These are phyloP conservation scores for Phialophora expanda DNA, from an alignment of 2,329 filamentous ascomycete species.

Conservation along the genomic window DNA sequence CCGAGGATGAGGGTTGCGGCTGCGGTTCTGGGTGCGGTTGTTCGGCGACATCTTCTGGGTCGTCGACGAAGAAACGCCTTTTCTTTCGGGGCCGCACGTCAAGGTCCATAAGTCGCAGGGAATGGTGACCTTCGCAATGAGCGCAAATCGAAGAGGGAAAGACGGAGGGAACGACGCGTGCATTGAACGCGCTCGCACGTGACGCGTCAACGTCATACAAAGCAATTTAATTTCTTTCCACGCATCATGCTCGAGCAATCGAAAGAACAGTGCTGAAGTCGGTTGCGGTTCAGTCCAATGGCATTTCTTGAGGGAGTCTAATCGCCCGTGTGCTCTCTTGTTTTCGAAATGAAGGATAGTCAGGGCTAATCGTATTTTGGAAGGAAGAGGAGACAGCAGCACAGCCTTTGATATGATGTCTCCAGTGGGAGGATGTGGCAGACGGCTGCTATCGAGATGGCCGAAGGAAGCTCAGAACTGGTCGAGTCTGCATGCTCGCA, in stretches of 20 bases:
- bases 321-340: neutral
- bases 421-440: neutral
- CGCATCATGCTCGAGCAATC: neutral
- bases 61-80: constrained; percentile 66
- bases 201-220: constrained; percentile 26
- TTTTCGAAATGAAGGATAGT: neutral
- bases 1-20: constrained; percentile 36
- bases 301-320: neutral
- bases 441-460: constrained; percentile 3
- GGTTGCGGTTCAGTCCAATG: neutral
- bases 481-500: constrained; percentile 20
- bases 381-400: neutral
- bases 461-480: constrained; percentile 18
- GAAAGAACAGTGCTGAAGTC: neutral
- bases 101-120: constrained; percentile 44
- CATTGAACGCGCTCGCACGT: constrained; percentile 7
- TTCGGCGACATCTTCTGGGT: constrained; percentile 43
- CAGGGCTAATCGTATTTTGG: neutral
- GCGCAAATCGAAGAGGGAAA: neutral
- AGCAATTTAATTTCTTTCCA: constrained; percentile 8
- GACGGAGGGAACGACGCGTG: constrained; percentile 7
- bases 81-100: constrained; percentile 65
- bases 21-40: constrained; percentile 21
- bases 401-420: neutral
- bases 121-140: neutral